Evolutionary conservation across 1,284 basidiomycete species (phyloP).

Genomic region (Rhodotorula sp.): DNA sequence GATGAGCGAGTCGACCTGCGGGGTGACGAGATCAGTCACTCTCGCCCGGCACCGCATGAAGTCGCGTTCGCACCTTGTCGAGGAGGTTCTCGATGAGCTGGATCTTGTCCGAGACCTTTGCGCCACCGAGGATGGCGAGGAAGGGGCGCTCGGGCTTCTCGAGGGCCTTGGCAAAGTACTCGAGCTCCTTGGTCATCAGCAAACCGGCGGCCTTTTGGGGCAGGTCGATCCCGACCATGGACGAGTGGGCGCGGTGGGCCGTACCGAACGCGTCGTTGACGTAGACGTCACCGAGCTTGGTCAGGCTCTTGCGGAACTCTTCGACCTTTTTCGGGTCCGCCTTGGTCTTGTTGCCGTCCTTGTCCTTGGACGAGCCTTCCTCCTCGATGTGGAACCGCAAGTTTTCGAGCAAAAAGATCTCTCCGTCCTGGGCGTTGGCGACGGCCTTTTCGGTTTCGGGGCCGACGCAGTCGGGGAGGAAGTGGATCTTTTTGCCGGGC

Average conservation of each 20-base stretch:
- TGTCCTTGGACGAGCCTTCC: constrained; percentile 90
- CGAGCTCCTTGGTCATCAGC: constrained; percentile 98
- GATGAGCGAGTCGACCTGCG: constrained; percentile 89
- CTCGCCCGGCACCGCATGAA: constrained; percentile 7
- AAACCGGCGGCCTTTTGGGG: constrained; percentile 92
- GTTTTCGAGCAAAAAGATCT: constrained; percentile 94
- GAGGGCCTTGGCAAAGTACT: constrained; percentile 96
- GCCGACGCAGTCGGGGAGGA: constrained; percentile 84
- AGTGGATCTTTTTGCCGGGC: constrained; percentile 64
- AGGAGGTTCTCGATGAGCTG: constrained; percentile 99
- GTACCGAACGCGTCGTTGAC: constrained; percentile 99
- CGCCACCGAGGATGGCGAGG: constrained; percentile 96
- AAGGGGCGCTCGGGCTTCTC: constrained; percentile 93
- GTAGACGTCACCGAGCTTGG: constrained; percentile 92
- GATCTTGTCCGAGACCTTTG: constrained; percentile 99
- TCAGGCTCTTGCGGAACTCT: constrained; percentile 82
- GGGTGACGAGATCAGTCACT: neutral
- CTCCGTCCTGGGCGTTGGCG: constrained; percentile 65
- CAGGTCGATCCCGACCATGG: constrained; percentile 95
- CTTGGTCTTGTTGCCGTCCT: constrained; percentile 88
- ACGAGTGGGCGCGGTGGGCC: constrained; percentile 96
- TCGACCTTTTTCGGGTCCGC: constrained; percentile 79
- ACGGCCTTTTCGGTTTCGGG: constrained; percentile 74
- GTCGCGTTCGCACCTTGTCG: constrained; percentile 68
- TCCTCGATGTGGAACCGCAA: constrained; percentile 98